Base-by-base conservation (phyloP, 352 stramenopile species). In the Phytopythium boreale region DNA sequence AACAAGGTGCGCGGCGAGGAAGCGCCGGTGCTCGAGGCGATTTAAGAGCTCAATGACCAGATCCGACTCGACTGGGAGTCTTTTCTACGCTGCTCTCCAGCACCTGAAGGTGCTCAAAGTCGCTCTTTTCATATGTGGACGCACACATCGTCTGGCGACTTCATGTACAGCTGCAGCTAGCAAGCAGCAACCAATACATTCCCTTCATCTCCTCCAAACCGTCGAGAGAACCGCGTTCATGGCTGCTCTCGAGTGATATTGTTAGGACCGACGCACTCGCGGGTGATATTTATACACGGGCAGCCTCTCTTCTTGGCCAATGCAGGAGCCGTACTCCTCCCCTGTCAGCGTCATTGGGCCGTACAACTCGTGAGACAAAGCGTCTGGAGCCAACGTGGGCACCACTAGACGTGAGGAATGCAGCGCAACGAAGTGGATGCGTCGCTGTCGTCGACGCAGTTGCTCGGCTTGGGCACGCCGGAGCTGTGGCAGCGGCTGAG, bases 361-460 rank as follows among this genome's bases (percentile, higher is more conserved):
- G 46, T 17, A 1, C 46, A 52, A 31, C 46, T 5, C 46, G 43
- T 50, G 43, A 8, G 9, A 10, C 20, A 14, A n/a, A 24, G 46
- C 46, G 22, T 6, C 22, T 19, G 46, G 19, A 52, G 46, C 22
- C 9, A 31, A 7, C 22, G 22, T 31, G 46, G 11, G 15, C 12
- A 56, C 14, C 49, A 9, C 27, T 22, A 27, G n/a, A 22, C 1
- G 51, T 22, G 51, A 43, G 22, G 6, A 50, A 90, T 95, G 79
- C 86, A 95, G 76, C 86, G 84, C 59, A 95, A 95, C 62, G 86
- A 95, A 68, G 72, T 92, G 27, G 86, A 95, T 52, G 83, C 84
- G 44, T 63, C 80, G 20, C 61, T 93, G 49, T 68, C 70, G 12
- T 80, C 76, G 24, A 69, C 62, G 17, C 67, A 74, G 22, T 68